Evolutionary conservation across 2,329 filamentous ascomycete genomes (phyloP), one percentile per base, ranked within the genome.

Genomic region (Kalaharituber pfeilii): DNA sequence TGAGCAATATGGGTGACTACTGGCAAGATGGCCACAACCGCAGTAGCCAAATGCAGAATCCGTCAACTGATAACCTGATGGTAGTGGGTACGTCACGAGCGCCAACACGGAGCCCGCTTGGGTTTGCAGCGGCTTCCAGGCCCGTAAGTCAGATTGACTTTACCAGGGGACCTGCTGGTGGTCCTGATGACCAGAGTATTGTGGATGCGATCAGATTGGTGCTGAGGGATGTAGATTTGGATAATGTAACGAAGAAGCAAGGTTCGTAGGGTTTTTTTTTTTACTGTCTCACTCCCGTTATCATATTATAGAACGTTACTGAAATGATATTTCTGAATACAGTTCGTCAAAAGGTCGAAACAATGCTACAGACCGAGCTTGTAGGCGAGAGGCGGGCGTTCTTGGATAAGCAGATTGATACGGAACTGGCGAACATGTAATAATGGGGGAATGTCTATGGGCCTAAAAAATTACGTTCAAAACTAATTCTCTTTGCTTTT

Each of bases 161-260:
- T 71, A 75, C 77, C 60, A 72, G 69, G 47, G 70, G 65, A 18
- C 42, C 42, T 13, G 62, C 67, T 58, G 72, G 72, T 24, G 86
- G 85, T 0, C 84, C 86, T 0, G 85, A 83, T 60, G 88, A 96
- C 64, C 73, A 72, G 47, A 76, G 79, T 57, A 95, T 98, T 60
- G 75, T 86, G 18, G 84, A 93, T 57, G 84, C 85, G 1, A 89
- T 96, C 58, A 83, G 86, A 64, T 73, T 76, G 51, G 91, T 91
- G 63, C 73, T 98, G 58, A 71, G 75, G 15, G 89, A 95, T 65
- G 87, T 95, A 0, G 89, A 98, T 68, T 74, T 98, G 42, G 91
- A 98, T 67, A 89, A 78, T n/a, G 86, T 96, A 49, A 98, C 91
- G 5, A 98, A 96, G 80, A 98, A 98, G 73, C 89, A 96, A 71